Evolutionary conservation across 495 filamentous ascomycete genomes (phyloP), one percentile per base, ranked within the genome.

Genomic region (Geoglossum glabrum): DNA sequence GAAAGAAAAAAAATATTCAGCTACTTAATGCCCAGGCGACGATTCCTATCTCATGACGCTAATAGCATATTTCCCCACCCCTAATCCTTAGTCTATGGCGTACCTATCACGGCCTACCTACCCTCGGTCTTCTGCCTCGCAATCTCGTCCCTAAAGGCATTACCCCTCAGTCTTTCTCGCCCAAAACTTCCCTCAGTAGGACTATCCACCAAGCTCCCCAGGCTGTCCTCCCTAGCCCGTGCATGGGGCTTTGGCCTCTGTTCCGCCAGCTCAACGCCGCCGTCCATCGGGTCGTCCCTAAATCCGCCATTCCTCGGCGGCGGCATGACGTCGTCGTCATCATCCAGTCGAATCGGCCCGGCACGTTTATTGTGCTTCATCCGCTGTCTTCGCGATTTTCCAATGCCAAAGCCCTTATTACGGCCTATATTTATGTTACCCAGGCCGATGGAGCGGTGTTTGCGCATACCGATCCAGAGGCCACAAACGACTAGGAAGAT

Each of bases 381-480:
- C 13, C 57, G 57, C 33, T 59, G 43, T 13, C 57, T 25, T 25
- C 57, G 57, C 15, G 57, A 59, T 21, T 59, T 17, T 3, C 57
- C 45, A 1, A 56, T 21, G 30, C 57, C 57, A 33, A 57, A 59
- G 6, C 57, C 57, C 19, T 55, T 40, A 17, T 45, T 31, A 11
- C 56, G 55, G 15, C 43, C 43, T 0, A 43, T 33, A 17, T 49
- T 49, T 23, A 58, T 27, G 36, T 34, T 46, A 17, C 38, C 38
- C 4, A 47, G 26, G 0, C 56, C 56, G 11, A 38, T 54, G 27
- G 1, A 25, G 19, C 57, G 57, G 6, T 21, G 36, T 17, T 30
- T 40, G 21, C 57, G 57, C 38, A 58, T 58, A 49, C 57, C 57
- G 21, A 52, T 49, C 2, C 27, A 58, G 25, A 58, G 38, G 15